Conservation (phyloP, 2,329 filamentous ascomycete genomes). For the Acrodontium crateriforme region DNA sequence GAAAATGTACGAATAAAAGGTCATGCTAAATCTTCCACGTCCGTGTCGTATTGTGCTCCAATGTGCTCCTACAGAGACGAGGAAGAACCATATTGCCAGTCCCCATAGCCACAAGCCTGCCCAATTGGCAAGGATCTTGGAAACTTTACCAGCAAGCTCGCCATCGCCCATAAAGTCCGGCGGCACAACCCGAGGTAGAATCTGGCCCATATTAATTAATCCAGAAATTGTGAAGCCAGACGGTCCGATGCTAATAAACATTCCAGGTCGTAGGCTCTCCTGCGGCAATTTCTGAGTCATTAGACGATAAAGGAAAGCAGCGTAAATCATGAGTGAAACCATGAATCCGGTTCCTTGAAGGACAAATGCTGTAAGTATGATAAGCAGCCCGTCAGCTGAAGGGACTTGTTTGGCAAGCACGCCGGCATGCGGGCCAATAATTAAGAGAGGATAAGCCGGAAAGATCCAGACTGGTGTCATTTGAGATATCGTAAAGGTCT, state of each 20-base stretch:
- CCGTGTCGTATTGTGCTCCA: conserved; percentile 49
- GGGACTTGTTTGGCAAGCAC: conserved; percentile 37
- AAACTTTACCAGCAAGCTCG: conserved; percentile 39
- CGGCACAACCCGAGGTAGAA: conserved; percentile 35
- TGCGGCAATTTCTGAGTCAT: conserved; percentile 78
- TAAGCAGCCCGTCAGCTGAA: conserved; percentile 31
- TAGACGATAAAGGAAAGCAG: conserved; percentile 69
- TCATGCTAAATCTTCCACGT: conserved; percentile 65
- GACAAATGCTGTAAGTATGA: conserved; percentile 46
- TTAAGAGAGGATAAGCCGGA: conserved; percentile 66
- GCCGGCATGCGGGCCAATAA: conserved; percentile 60
- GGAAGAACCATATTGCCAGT: conserved; percentile 72
- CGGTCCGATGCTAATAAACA: conserved; percentile 76
- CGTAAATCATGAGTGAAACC: conserved; percentile 64
- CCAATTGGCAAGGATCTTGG: conserved; percentile 45
- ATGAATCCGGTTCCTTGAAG: conserved; percentile 53
- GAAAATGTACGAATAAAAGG: conserved; percentile 73
- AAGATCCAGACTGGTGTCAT: conserved; percentile 90
- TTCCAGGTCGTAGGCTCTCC: conserved; percentile 62
- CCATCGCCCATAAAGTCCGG: conserved; percentile 42
- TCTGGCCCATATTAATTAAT: conserved; percentile 43
- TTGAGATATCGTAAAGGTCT: conserved; percentile 57
- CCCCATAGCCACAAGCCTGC: conserved; percentile 69
- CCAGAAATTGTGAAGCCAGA: conserved; percentile 54
- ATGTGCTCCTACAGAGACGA: conserved; percentile 64